phyloP scores from a whole-genome alignment of 2,329 filamentous ascomycete genomes.

The Pseudopyrenochaeta lycopersici region DNA sequence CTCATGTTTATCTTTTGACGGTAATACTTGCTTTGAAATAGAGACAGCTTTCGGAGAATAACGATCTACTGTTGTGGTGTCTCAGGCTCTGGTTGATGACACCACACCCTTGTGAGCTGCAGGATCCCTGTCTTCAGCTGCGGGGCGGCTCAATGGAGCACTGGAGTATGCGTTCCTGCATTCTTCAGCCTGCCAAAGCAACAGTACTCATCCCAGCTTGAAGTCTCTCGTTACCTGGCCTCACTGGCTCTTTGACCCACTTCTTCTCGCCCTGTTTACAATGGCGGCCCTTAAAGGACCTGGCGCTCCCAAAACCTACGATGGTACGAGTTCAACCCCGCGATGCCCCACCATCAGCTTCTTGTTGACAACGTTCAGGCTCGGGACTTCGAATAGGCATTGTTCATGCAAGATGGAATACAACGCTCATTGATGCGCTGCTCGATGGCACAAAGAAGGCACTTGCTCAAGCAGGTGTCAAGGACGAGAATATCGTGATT shows the following conservation, averaged over 20 bases:
- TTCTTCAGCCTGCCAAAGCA: slow-evolving; percentile 25
- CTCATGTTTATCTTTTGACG: not conserved
- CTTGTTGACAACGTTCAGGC: slow-evolving; percentile 45
- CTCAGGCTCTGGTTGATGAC: slow-evolving; percentile 23
- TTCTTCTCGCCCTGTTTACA: not conserved
- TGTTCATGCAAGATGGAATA: slow-evolving; percentile 96
- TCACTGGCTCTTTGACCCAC: not conserved
- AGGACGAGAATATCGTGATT: slow-evolving; percentile 85
- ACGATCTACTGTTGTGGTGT: slow-evolving; percentile 3
- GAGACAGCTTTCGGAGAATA: not conserved
- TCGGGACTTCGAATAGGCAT: slow-evolving; percentile 85
- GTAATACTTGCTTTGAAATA: no score
- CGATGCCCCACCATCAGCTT: slow-evolving; percentile 4
- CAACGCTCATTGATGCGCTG: slow-evolving; percentile 83
- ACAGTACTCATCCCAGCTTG: slow-evolving; percentile 4
- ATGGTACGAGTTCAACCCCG: slow-evolving; percentile 56
- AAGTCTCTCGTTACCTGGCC: not conserved
- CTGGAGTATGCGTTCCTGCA: slow-evolving; percentile 32
- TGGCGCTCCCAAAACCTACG: slow-evolving; percentile 65
- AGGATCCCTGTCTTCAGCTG: slow-evolving; percentile 21
- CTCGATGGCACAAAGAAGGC: slow-evolving; percentile 81
- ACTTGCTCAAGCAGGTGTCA: slow-evolving; percentile 80
- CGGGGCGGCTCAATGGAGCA: slow-evolving; percentile 18
- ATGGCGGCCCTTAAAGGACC: slow-evolving; percentile 71
- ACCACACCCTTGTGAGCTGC: slow-evolving; percentile 5